Conservation (phyloP, 306 rosid genomes). For the Parietaria judaica region DNA sequence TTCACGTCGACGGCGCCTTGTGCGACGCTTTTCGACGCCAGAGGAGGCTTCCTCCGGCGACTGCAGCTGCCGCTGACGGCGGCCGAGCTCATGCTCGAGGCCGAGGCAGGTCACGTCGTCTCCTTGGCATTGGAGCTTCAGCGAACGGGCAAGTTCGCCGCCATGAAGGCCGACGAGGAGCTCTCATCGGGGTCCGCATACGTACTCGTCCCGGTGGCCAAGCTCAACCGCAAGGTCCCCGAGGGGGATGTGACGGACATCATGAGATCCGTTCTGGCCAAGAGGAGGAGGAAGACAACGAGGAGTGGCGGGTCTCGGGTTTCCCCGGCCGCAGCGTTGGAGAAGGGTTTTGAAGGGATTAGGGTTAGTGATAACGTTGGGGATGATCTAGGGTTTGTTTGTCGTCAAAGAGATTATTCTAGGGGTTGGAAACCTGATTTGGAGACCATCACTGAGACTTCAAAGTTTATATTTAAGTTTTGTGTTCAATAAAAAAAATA, state of each 20-base stretch:
- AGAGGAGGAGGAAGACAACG: conserved; percentile 7
- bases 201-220: conserved; percentile 33
- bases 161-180: conserved; percentile 49
- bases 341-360: not conserved
- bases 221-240: conserved; percentile 33
- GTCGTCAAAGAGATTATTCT: conserved; percentile 6
- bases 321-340: conserved; percentile 21
- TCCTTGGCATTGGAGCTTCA: conserved; percentile 33
- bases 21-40: conserved; percentile 32
- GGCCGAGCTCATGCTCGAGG: conserved; percentile 55
- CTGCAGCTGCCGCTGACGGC: conserved; percentile 37
- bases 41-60: conserved; percentile 28
- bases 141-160: conserved; percentile 31
- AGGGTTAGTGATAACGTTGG: not conserved
- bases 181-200: conserved; percentile 38
- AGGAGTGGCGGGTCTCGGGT: conserved; percentile 31
- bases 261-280: conserved; percentile 15
- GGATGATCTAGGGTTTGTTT: not conserved
- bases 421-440: conserved; percentile 56
- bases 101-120: conserved; percentile 46
- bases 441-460: conserved; percentile 30
- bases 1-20: not conserved
- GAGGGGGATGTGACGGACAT: conserved; percentile 30
- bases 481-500: not conserved
- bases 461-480: not conserved